Evolutionary conservation across 768 basidiomycete species (phyloP).

Genomic region (Termitomyces bulborhizus): DNA sequence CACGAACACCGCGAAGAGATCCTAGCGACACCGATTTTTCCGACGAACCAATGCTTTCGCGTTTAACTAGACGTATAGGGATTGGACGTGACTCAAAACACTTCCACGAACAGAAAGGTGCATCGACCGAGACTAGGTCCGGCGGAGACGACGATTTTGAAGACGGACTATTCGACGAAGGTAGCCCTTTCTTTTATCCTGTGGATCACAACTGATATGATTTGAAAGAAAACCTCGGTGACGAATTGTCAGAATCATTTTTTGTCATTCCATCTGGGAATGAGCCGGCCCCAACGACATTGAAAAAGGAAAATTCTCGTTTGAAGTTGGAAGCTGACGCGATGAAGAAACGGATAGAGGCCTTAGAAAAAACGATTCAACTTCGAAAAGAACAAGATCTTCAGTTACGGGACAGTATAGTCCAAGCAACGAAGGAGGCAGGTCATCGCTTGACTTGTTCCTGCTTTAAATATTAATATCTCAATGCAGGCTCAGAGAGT

Average conservation of each 20-base stretch:
- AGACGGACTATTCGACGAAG: conserved; percentile 60
- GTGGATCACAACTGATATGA: background rate
- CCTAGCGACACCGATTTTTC: conserved; percentile 56
- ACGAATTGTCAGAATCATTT: conserved; percentile 77
- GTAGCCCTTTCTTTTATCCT: conserved; percentile 25
- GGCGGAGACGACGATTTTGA: conserved; percentile 47
- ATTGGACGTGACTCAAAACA: conserved; percentile 28
- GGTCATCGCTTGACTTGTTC: conserved; percentile 2
- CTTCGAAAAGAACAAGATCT: conserved; percentile 74
- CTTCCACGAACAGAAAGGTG: conserved; percentile 9
- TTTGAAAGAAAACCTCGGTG: conserved; percentile 30
- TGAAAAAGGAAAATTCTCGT: conserved; percentile 62
- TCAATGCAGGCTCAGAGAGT: conserved; percentile 65
- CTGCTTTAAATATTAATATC: background rate
- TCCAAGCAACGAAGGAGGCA: conserved; percentile 63
- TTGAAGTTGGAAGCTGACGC: conserved; percentile 57
- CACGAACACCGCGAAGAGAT: conserved; percentile 34
- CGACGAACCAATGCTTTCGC: conserved; percentile 58
- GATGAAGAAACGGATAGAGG: conserved; percentile 51
- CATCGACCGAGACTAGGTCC: conserved; percentile 9
- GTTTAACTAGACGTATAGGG: conserved; percentile 47
- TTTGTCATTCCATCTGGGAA: conserved; percentile 63
- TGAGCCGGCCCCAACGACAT: conserved; percentile 38
- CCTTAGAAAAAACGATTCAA: conserved; percentile 58
- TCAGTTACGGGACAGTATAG: conserved; percentile 74